Evolutionary conservation across 1,139 yeast genomes (phyloP).

Genomic region (Lodderomyces theae): DNA sequence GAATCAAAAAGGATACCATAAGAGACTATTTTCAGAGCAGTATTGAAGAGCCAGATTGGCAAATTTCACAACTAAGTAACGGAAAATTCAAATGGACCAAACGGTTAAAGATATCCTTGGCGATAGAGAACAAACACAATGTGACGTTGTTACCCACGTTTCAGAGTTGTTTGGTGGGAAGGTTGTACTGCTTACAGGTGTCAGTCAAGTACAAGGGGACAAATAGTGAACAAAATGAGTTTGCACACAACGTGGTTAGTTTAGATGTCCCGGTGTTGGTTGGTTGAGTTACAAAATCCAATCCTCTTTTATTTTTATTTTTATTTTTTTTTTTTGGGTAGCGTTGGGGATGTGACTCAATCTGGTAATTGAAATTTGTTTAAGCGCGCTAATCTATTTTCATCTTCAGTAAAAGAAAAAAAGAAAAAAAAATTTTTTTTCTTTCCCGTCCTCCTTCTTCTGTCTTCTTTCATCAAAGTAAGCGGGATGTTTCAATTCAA

Average conservation of each 20-base stretch:
- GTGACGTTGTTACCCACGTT: conserved; percentile 42
- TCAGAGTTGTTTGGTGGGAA: conserved; percentile 45
- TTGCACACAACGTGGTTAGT: conserved; percentile 33
- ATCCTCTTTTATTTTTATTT: too few relatives aligned
- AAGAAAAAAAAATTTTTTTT: too few relatives aligned
- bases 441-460: conserved; percentile 4
- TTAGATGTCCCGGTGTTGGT: conserved; percentile 44
- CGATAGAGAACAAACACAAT: conserved; percentile 35
- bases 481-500: conserved; percentile 8
- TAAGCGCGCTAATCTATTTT: conserved; percentile 30
- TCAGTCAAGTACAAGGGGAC: conserved; percentile 40
- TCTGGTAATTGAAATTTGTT: conserved; percentile 27
- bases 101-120: conserved; percentile 30
- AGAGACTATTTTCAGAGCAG: conserved; percentile 33
- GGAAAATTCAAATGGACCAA: conserved; percentile 29
- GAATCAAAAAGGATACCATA: conserved; percentile 42
- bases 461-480: neutral
- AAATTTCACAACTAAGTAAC: conserved; percentile 20
- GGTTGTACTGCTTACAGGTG: conserved; percentile 42
- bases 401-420: conserved; percentile 3
- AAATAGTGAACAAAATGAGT: conserved; percentile 33
- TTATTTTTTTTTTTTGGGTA: conserved; percentile 1
- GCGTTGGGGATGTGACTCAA: conserved; percentile 21
- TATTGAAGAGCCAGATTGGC: conserved; percentile 27
- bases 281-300: conserved; percentile 24